Base-by-base conservation (phyloP, 2,329 filamentous ascomycete species). In the Tothia fuscella region DNA sequence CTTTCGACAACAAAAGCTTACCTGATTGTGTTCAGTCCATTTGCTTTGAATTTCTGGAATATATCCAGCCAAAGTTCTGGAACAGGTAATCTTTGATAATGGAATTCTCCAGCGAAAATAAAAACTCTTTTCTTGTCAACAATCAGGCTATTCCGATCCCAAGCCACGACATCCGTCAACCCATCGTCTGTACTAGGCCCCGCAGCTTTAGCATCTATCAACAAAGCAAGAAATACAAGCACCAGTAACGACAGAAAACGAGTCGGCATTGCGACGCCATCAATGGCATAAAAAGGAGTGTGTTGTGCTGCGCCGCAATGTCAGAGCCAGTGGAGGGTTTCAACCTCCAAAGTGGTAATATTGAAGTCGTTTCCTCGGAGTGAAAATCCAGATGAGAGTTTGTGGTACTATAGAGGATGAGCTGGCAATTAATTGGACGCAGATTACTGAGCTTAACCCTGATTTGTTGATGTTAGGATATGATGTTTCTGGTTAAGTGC, bases 141-240 rank as follows among this genome's bases (percentile, higher is more conserved):
- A 22, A 66, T 62, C 50, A 72, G 67, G 51, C 68, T 72, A 52
- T 70, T 70, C 42, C 69, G 63, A 46, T 73, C 70, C 70, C 69
- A 68, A 49, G 61, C 56, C 17, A 73, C 70, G 1, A 60, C 51
- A 14, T 64, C 58, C 9, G 58, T 63, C 41, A 65, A 57, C 25
- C 59, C 62, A 51, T 68, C 58, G 40, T 60, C 56, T 3, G 60
- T 64, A n/a, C 55, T n/a, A n/a, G n/a, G n/a, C n/a, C n/a, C n/a
- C n/a, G n/a, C n/a, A n/a, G n/a, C n/a, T n/a, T n/a, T n/a, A n/a
- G n/a, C 57, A 43, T 40, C 35, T 5, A 47, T 48, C 13, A 42
- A 34, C 6, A 40, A n/a, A 48, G 45, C 43, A 49, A 56, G 17
- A 55, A 41, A 12, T 3, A 16, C 3, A 54, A 42, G 24, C 6